A percentile compares a stretch with the other conserved stretches of the same genome.
These are phyloP conservation scores for Colletotrichum higginsianum DNA, from an alignment of 2,329 filamentous ascomycete genomes.

Conservation along the genomic window DNA sequence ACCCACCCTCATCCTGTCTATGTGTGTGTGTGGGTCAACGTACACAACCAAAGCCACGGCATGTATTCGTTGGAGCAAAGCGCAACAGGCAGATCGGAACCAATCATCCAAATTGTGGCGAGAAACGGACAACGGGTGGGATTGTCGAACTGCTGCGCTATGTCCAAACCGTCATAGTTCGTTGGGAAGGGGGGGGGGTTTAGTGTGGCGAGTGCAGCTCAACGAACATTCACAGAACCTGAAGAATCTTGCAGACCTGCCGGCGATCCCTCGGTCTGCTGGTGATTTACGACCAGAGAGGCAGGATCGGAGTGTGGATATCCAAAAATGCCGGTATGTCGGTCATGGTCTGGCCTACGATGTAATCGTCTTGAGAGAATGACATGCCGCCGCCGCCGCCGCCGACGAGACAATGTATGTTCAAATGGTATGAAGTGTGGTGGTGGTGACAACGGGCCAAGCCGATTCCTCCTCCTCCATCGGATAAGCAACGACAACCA, in stretches of 20 bases:
- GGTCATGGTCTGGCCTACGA: no score
- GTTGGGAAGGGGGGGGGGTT: no score
- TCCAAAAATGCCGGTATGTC: neutral
- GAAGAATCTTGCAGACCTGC: constrained; percentile 8
- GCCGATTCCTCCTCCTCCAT: constrained; percentile 18
- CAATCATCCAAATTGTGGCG: constrained; percentile 33
- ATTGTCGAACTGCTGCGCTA: neutral
- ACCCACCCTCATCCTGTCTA: constrained; percentile 14
- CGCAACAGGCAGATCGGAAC: constrained; percentile 1
- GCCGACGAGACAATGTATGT: constrained; percentile 22
- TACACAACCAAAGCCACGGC: constrained; percentile 14
- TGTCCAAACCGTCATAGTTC: neutral
- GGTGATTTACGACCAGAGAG: constrained; percentile 8
- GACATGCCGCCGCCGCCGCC: constrained; percentile 12
- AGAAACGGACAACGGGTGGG: neutral
- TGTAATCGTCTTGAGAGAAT: constrained; percentile 3
- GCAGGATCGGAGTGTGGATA: constrained; percentile 9
- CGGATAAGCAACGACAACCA: constrained; percentile 24
- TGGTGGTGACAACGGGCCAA: constrained; percentile 25
- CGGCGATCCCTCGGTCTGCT: constrained; percentile 1
- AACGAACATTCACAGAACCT: constrained; percentile 7
- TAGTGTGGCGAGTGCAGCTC: constrained; percentile 30
- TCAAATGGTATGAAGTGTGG: neutral
- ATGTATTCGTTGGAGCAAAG: constrained; percentile 15
- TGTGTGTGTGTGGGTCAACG: constrained; percentile 29